These are phyloP conservation scores for Solanum rostratum DNA, from an alignment of 257 asterid species.

Conservation along the genomic window DNA sequence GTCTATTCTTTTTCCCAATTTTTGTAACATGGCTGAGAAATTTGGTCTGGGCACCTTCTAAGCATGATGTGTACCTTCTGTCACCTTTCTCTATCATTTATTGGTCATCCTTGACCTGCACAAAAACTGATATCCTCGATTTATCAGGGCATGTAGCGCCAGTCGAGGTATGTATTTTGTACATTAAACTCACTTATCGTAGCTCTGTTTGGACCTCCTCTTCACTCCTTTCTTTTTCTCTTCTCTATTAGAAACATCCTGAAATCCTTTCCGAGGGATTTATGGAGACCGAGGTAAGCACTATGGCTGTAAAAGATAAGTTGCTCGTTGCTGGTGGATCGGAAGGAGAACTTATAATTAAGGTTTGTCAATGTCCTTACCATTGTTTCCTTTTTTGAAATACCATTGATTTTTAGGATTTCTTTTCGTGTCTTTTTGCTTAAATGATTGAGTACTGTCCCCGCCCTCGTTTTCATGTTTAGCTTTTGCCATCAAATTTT, in stretches of 20 bases:
- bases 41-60: conserved; percentile 74
- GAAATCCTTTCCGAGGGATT: conserved; percentile 66
- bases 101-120: conserved; percentile 68
- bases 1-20: background rate
- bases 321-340: conserved; percentile 51
- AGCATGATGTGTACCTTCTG: conserved; percentile 86
- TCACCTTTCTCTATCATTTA: conserved; percentile 72
- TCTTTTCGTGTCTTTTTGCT: conserved; percentile 1
- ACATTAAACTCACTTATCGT: background rate
- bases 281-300: conserved; percentile 75
- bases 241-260: conserved; percentile 67
- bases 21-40: conserved; percentile 61
- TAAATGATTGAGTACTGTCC: background rate
- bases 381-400: conserved; percentile 22
- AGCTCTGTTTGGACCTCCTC: background rate
- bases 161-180: conserved; percentile 42
- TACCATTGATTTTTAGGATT: background rate
- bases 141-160: conserved; percentile 85
- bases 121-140: conserved; percentile 67
- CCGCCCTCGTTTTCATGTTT: background rate
- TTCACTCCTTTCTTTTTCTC: background rate
- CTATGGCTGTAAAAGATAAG: conserved; percentile 56
- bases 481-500: too few relatives aligned
- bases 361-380: conserved; percentile 30
- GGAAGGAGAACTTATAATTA: conserved; percentile 91